Base-by-base conservation (phyloP, 345 rosid species). In the Eucalyptus decipiens region DNA sequence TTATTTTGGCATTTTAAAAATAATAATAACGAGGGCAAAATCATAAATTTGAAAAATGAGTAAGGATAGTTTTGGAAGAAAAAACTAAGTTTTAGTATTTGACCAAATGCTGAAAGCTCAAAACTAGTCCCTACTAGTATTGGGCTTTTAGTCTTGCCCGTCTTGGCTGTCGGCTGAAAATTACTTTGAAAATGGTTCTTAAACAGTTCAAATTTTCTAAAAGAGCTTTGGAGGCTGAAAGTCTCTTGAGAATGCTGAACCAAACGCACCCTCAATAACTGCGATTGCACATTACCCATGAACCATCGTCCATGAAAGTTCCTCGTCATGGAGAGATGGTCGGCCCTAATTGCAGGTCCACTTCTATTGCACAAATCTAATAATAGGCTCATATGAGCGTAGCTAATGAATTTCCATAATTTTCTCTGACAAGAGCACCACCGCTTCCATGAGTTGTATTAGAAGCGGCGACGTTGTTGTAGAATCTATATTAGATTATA, bases 121-220 rank as follows among this genome's bases (percentile, higher is more conserved):
- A 49, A 49, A 0, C 18, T 0, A 14, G 1, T 49, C 0, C 3
- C 0, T 49, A 5, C 18, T 49, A 49, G 3, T 0, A 49, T 49
- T 14, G 51, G 0, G 18, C 0, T 49, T 49, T 49, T 49, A 49
- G 1, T 17, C 1, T 49, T 49, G 1, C 0, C 6, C 14, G 14
- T 49, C 0, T 0, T 49, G 0, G 14, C 17, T 49, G 14, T 49
- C 51, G 14, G 6, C 14, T 14, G 18, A 49, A 14, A 49, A 0
- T 0, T 49, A 49, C 6, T 49, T 49, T 0, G n/a, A 49, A 49
- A 49, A 49, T 49, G 1, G 16, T 49, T 49, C 3, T 0, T 6
- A 49, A 49, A 48, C 17, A 49, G 3, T 14, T 3, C 51, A 49
- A 1, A 49, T 48, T 48, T 48, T 1, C 1, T 48, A 48, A 48